These are phyloP conservation scores for Typha latifolia DNA, from an alignment of 176 grass and related monocot genomes.

Conservation along the genomic window DNA sequence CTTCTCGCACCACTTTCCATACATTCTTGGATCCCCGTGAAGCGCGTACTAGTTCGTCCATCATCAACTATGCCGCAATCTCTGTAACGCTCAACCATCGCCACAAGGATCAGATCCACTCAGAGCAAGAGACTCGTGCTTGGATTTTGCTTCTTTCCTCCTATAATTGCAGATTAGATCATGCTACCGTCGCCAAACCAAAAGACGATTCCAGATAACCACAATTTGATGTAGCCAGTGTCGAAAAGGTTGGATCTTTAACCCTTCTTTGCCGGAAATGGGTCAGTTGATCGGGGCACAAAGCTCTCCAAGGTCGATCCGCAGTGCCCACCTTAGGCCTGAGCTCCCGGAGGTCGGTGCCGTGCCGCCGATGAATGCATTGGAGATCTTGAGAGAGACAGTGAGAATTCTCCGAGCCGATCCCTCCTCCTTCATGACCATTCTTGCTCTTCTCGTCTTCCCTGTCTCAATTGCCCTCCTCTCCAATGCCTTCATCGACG, in stretches of 20 bases:
- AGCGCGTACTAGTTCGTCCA: conserved; percentile 1
- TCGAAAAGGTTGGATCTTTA: too few relatives aligned
- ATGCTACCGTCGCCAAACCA: background rate
- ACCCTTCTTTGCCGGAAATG: too few relatives aligned
- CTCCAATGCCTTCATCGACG: conserved; percentile 47
- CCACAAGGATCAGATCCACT: background rate
- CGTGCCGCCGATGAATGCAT: conserved; percentile 60
- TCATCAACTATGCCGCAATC: background rate
- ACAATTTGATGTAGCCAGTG: too few relatives aligned
- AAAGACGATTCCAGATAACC: background rate
- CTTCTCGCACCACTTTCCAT: conserved; percentile 14
- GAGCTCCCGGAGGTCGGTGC: background rate
- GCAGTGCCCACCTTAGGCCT: background rate
- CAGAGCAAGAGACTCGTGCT: background rate
- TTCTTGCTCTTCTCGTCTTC: conserved; percentile 79
- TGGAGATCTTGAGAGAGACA: conserved; percentile 88
- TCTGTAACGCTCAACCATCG: conserved; percentile 5
- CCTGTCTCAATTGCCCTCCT: conserved; percentile 73
- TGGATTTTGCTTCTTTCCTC: background rate
- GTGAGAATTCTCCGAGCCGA: conserved; percentile 80
- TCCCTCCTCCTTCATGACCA: conserved; percentile 59
- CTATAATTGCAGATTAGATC: too few relatives aligned
- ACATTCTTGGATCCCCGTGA: background rate
- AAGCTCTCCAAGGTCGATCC: background rate
- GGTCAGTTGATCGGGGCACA: too few relatives aligned